Evolutionary conservation across 2,329 filamentous ascomycete genomes (phyloP), one percentile per base, ranked within the genome.

Genomic region (Zalaria obscura): DNA sequence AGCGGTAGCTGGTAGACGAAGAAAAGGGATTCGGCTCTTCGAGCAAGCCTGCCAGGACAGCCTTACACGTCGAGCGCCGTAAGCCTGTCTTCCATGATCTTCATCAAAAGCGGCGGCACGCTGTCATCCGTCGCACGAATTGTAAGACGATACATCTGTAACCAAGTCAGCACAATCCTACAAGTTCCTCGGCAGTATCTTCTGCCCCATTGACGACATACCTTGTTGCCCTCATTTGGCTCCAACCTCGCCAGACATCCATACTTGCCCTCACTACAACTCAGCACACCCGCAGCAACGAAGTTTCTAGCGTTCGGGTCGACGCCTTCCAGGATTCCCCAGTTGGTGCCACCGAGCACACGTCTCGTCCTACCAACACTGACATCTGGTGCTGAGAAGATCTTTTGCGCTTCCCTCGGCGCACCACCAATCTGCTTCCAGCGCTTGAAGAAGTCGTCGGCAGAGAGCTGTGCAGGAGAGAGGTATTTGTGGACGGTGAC

Each of bases 351-450:
- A 49, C 85, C 73, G 1, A 95, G 77, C 3, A 80, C 75, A 49
- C 72, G 75, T 39, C 78, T 68, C 36, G 93, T 80, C 50, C 84
- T 87, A 2, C 67, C 64, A 44, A 83, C 76, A 45, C 72, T 82
- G 47, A 93, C 75, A 48, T 80, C 78, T 8, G 70, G 69, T 10
- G 69, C 70, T 42, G 73, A 70, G 60, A 98, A 93, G 28, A 96
- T 86, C 38, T 75, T 75, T 59, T 98, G 91, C 0, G 84, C 80
- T 61, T 98, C 93, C 27, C 93, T 76, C 1, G 88, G 80, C 2
- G 77, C 76, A 4, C 83, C 86, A 8, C 91, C 91, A 52, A 98
- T 96, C 64, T 98, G 91, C 70, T 94, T 93, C 91, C 91, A 98
- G 40, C 93, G 74, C 70, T 93, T 95, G 75, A 98, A 98, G 64